These are phyloP conservation scores for Plasmodium fragile DNA, from an alignment of 169 alveolate genomes.

Conservation along the genomic window DNA sequence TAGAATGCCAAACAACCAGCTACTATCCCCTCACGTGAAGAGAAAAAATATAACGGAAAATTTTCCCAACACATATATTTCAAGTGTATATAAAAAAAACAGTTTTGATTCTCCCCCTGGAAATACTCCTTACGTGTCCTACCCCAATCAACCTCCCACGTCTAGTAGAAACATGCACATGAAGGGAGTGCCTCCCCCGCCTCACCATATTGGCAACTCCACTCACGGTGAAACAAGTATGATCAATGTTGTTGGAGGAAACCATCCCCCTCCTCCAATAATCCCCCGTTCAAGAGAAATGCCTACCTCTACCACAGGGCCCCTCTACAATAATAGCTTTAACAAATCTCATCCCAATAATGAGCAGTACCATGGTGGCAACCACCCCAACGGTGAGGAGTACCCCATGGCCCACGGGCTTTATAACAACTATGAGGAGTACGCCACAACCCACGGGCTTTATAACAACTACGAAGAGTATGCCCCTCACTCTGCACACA, in stretches of 20 bases:
- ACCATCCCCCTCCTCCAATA: not conserved
- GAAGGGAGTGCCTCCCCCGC: constrained; percentile 8
- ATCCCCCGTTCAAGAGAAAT: not conserved
- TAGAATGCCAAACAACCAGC: not conserved
- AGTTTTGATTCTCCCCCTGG: not conserved
- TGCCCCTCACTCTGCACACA: not conserved
- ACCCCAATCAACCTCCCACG: not conserved
- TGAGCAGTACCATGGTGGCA: not conserved
- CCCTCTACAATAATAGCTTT: not conserved
- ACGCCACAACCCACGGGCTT: not conserved
- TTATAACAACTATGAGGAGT: not conserved
- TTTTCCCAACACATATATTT: not conserved
- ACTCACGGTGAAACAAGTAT: not conserved
- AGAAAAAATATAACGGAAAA: not conserved
- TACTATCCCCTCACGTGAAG: not conserved
- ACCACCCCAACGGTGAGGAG: not conserved
- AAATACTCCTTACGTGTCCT: not conserved
- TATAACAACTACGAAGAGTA: not conserved
- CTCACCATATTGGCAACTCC: not conserved
- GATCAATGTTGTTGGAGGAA: not conserved
- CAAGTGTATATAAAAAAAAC: not conserved
- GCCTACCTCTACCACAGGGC: not conserved
- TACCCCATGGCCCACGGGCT: not conserved
- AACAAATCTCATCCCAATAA: not conserved
- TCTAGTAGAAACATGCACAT: not conserved